Base-by-base conservation (phyloP, 495 filamentous ascomycete genomes). In the Penicillium ucsense region DNA sequence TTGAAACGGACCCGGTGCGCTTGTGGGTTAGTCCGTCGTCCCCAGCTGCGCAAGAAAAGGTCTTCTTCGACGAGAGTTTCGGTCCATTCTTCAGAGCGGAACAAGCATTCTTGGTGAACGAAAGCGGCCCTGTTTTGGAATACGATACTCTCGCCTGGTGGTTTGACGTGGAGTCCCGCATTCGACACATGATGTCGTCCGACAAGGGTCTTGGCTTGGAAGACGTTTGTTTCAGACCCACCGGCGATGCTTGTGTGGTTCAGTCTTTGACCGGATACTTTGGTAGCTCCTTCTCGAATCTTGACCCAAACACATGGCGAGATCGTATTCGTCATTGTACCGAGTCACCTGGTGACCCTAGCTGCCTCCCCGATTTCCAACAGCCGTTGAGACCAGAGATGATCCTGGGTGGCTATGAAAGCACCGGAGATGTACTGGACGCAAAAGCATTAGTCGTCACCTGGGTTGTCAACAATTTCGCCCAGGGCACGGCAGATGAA, bases 21-120 rank as follows among this genome's bases (percentile, higher is more conserved):
- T 65, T 98, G 38, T 98, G 92, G 92, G 94, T 98, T 9, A 90
- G 89, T 55, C 94, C 92, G 8, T 84, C 85, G 8, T 96, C 91
- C 2, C 80, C 80, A 37, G 90, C 94, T 10, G 91, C 92, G 0
- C 75, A 88, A 63, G 94, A 97, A 64, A 98, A 98, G 68, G 73
- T 75, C 9, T 97, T 92, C 62, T 98, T 96, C 56, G 92, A 97
- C 64, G 66, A 79, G n/a, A 89, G 86, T 47, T 98, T 98, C 60
- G 94, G 90, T 1, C 88, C 94, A 2, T 98, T 98, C 62, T 97
- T 86, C 62, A 88, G 92, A 10, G 84, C 90, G 3, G 86, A 98
- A 62, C 91, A 97, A 65, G 81, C 83, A 2, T 97, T 97, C 61
- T 61, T 98, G 34, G 86, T 97, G 47, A 98, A 97, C 53, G 89